Evolutionary conservation across 1,284 basidiomycete genomes (phyloP).

Genomic region (Thecaphora frezii): DNA sequence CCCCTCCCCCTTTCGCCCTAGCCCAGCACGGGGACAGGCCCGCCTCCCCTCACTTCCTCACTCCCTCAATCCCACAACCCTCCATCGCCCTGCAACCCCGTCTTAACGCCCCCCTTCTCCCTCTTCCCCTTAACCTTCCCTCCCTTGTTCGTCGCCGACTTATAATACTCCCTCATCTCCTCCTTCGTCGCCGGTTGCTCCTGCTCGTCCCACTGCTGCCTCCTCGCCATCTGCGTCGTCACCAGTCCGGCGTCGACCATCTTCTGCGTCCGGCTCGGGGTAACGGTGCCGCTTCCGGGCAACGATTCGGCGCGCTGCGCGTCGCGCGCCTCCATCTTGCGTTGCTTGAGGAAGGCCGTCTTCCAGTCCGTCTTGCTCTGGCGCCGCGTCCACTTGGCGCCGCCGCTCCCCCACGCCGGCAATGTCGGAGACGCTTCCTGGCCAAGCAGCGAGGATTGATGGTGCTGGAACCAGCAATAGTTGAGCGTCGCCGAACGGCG

Average conservation of each 20-base stretch:
- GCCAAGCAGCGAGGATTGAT: conserved; percentile 19
- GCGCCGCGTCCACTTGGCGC: conserved; percentile 49
- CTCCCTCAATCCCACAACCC: conserved; percentile 52
- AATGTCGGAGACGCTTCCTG: too few species aligned
- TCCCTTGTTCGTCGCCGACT: conserved; percentile 37
- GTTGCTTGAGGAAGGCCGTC: conserved; percentile 30
- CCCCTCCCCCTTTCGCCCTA: too few species aligned
- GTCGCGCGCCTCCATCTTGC: conserved; percentile 30
- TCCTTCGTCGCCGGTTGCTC: conserved; percentile 32
- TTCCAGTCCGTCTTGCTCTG: conserved; percentile 53
- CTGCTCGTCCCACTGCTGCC: conserved; percentile 47
- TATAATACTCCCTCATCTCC: conserved; percentile 51
- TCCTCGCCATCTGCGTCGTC: conserved; percentile 33
- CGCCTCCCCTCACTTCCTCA: too few species aligned
- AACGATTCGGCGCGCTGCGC: conserved; percentile 25
- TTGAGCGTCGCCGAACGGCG: conserved; percentile 51
- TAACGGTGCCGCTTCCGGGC: conserved; percentile 25
- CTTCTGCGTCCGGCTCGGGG: conserved; percentile 41
- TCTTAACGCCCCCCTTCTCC: conserved; percentile 49
- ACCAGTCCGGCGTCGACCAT: conserved; percentile 38
- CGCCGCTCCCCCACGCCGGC: conserved; percentile 29
- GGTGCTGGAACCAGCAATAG: conserved; percentile 47
- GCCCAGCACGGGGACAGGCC: too few species aligned
- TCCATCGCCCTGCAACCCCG: conserved; percentile 33
- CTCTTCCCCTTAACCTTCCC: conserved; percentile 51